These are phyloP conservation scores for Pyronema omphalodes DNA, from an alignment of 495 filamentous ascomycete species.

Conservation along the genomic window DNA sequence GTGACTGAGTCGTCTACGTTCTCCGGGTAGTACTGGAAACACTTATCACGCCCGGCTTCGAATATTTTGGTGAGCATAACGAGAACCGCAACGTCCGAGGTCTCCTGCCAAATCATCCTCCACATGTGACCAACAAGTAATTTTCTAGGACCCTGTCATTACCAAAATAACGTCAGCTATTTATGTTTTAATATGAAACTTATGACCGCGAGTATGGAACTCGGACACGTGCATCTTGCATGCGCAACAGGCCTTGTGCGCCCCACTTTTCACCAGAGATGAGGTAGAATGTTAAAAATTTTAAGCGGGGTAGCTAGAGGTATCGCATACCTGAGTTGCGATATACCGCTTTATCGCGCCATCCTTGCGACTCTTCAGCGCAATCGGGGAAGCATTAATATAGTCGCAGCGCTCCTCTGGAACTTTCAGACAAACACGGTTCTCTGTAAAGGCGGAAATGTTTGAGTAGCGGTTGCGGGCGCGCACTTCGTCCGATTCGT, in stretches of 20 bases:
- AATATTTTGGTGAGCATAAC: conserved; percentile 91
- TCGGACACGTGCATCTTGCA: not conserved
- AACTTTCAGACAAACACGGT: conserved; percentile 68
- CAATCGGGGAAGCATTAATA: conserved; percentile 88
- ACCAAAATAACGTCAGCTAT: not conserved
- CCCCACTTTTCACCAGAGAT: not conserved
- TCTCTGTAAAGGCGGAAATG: conserved; percentile 69
- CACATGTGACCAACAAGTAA: conserved; percentile 60
- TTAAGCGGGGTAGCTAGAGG: not conserved
- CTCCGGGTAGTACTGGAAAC: conserved; percentile 73
- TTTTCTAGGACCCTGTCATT: conserved; percentile 63
- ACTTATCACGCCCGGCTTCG: conserved; percentile 71
- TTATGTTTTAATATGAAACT: not conserved
- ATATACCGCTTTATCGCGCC: conserved; percentile 40
- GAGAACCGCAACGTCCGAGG: conserved; percentile 58
- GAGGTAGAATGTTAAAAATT: not conserved
- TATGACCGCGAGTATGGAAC: not conserved
- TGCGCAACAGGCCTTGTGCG: not conserved
- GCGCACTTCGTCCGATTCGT: conserved; percentile 15
- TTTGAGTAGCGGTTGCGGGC: conserved; percentile 54
- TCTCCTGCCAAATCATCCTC: conserved; percentile 91
- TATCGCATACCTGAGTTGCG: conserved; percentile 40
- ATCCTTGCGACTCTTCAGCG: conserved; percentile 39
- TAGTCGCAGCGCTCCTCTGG: conserved; percentile 68
- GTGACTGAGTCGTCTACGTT: conserved; percentile 34